Conservation (phyloP, 331 rosid species). For the Ulmus americana region DNA sequence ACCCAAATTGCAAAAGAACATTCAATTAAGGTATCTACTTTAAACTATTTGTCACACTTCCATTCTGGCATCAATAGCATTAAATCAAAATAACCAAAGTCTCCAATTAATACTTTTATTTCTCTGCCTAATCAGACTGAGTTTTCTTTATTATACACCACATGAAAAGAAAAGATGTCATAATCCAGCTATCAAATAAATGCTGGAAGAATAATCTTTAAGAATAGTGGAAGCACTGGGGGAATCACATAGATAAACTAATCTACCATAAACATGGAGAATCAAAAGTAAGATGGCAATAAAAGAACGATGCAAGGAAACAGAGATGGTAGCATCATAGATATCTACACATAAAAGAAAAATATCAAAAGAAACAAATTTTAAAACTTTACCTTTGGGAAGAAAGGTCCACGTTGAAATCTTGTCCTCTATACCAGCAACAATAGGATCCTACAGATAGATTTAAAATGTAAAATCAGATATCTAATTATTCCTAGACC, state of each 20-base stretch:
- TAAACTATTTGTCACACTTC: background rate
- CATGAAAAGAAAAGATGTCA: background rate
- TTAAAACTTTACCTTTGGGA: constrained; percentile 64
- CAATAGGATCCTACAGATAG: constrained; percentile 66
- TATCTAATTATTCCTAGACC: background rate
- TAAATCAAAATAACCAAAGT: background rate
- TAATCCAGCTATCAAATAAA: background rate
- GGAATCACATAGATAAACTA: background rate
- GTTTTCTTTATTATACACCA: background rate
- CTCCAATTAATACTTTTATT: background rate
- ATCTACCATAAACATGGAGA: background rate
- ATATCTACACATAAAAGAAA: background rate
- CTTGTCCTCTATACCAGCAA: constrained; percentile 91
- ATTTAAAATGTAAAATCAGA: constrained; percentile 15
- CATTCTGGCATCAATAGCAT: background rate
- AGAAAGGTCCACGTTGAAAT: constrained; percentile 93
- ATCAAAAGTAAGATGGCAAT: background rate
- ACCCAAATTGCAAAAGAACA: background rate
- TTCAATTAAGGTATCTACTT: background rate
- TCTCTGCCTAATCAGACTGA: too few species aligned
- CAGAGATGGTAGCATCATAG: background rate
- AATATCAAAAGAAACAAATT: background rate
- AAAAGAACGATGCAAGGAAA: background rate
- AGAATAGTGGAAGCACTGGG: background rate
- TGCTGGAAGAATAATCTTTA: background rate